Percentiles rank a stretch among this genome's conserved stretches.
Evolutionary conservation across 371 early-diverging fungal genomes (phyloP).

Genomic region (Apophysomyces trapeziformis): DNA sequence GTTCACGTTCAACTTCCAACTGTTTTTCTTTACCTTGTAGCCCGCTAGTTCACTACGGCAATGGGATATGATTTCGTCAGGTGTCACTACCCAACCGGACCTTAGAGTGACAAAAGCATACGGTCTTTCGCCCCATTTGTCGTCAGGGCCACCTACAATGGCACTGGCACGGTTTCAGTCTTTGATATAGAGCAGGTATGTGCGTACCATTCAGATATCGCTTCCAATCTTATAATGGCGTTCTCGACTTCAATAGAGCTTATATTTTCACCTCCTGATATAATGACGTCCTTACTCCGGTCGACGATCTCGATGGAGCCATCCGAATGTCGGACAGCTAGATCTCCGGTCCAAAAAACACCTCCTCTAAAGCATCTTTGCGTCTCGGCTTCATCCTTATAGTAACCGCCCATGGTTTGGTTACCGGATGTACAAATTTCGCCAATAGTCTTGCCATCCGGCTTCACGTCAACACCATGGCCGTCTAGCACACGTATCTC

Average conservation of each 20-base stretch:
- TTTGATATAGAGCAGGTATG: neutral
- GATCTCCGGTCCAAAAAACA: slow-evolving; percentile 61
- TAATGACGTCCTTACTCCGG: slow-evolving; percentile 60
- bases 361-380: slow-evolving; percentile 56
- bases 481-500: slow-evolving; percentile 50
- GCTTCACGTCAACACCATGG: slow-evolving; percentile 44
- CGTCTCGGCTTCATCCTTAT: slow-evolving; percentile 52
- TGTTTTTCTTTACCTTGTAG: slow-evolving; percentile 15
- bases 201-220: slow-evolving; percentile 45
- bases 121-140: slow-evolving; percentile 63
- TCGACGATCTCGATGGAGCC: slow-evolving; percentile 60
- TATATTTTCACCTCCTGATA: slow-evolving; percentile 66
- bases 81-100: slow-evolving; percentile 28
- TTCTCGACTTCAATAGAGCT: slow-evolving; percentile 60
- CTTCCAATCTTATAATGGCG: slow-evolving; percentile 43
- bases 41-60: slow-evolving; percentile 40
- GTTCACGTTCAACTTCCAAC: neutral
- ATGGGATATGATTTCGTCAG: slow-evolving; percentile 27
- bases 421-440: slow-evolving; percentile 61
- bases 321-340: slow-evolving; percentile 57
- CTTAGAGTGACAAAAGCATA: slow-evolving; percentile 56
- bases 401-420: slow-evolving; percentile 48
- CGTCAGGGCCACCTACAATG: slow-evolving; percentile 53
- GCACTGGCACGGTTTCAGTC: slow-evolving; percentile 18
- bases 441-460: slow-evolving; percentile 53